Conservation (phyloP, 2,329 filamentous ascomycete genomes). For the Ascochyta koolunga region DNA sequence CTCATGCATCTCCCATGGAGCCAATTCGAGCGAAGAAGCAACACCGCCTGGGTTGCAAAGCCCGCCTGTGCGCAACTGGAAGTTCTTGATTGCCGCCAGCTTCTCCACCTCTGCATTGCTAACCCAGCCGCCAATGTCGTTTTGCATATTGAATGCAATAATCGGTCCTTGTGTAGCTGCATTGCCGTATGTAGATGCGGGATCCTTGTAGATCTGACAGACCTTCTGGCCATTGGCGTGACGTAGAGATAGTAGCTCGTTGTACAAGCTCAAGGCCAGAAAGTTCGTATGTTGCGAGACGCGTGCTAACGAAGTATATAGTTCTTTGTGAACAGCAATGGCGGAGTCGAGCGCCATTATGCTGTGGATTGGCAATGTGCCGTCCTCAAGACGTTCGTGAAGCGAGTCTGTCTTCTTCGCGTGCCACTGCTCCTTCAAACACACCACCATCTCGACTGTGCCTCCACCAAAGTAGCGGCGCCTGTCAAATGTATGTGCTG, state of each 20-base stretch:
- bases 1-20: slow-evolving; percentile 79
- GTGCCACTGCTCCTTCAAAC: slow-evolving; percentile 81
- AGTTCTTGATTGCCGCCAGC: slow-evolving; percentile 74
- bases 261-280: slow-evolving; percentile 65
- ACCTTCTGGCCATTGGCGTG: slow-evolving; percentile 73
- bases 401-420: slow-evolving; percentile 72
- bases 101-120: slow-evolving; percentile 88
- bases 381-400: slow-evolving; percentile 87
- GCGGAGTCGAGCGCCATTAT: slow-evolving; percentile 83
- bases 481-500: slow-evolving; percentile 66
- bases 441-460: slow-evolving; percentile 88
- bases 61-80: slow-evolving; percentile 86
- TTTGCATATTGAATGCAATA: slow-evolving; percentile 81
- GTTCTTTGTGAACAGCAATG: slow-evolving; percentile 67
- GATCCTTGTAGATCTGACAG: slow-evolving; percentile 68
- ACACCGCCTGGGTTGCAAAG: slow-evolving; percentile 92
- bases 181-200: slow-evolving; percentile 51
- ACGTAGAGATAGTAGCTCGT: slow-evolving; percentile 63
- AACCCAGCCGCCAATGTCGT: slow-evolving; percentile 73
- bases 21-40: slow-evolving; percentile 72
- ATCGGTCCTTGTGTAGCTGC: slow-evolving; percentile 69
- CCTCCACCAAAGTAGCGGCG: slow-evolving; percentile 91
- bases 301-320: slow-evolving; percentile 74
- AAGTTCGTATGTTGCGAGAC: slow-evolving; percentile 74
- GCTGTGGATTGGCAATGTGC: slow-evolving; percentile 86